These are phyloP conservation scores for Hypholoma sublateritium DNA, from an alignment of 768 basidiomycete species.

Conservation along the genomic window DNA sequence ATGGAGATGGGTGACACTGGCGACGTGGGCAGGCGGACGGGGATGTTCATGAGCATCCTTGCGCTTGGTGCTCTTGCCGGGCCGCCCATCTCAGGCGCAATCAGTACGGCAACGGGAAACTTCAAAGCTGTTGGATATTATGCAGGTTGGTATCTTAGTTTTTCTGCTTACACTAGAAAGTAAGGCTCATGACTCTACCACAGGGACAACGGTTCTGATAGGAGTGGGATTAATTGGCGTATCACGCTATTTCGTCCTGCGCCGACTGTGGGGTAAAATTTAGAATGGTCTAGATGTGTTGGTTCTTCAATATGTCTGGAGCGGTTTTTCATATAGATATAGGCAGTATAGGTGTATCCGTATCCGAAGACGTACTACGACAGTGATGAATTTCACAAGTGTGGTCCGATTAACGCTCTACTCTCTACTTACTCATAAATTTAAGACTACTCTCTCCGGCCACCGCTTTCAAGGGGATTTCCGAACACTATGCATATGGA, in stretches of 20 bases:
- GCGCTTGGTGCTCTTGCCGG: conserved; percentile 66
- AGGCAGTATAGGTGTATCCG: background rate
- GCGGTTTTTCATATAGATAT: background rate
- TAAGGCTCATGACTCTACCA: background rate
- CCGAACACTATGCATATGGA: no score
- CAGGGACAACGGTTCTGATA: conserved; percentile 25
- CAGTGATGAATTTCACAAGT: no score
- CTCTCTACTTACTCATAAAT: no score
- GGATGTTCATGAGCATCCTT: conserved; percentile 62
- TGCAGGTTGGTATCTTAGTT: conserved; percentile 37
- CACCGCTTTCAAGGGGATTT: no score
- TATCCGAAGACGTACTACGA: background rate
- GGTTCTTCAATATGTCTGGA: no score
- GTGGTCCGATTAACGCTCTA: no score
- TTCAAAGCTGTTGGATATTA: conserved; percentile 57
- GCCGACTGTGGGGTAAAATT: conserved; percentile 22
- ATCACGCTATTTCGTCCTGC: conserved; percentile 23
- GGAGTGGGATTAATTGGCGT: conserved; percentile 26
- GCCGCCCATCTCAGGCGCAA: conserved; percentile 74
- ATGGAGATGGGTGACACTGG: conserved; percentile 58
- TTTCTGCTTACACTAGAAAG: background rate
- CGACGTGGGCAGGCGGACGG: conserved; percentile 65
- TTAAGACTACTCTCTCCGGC: no score
- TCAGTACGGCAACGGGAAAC: conserved; percentile 49
- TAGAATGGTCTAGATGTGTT: background rate